Conservation (phyloP, 2,329 filamentous ascomycete species). For the Fusarium sp. region DNA sequence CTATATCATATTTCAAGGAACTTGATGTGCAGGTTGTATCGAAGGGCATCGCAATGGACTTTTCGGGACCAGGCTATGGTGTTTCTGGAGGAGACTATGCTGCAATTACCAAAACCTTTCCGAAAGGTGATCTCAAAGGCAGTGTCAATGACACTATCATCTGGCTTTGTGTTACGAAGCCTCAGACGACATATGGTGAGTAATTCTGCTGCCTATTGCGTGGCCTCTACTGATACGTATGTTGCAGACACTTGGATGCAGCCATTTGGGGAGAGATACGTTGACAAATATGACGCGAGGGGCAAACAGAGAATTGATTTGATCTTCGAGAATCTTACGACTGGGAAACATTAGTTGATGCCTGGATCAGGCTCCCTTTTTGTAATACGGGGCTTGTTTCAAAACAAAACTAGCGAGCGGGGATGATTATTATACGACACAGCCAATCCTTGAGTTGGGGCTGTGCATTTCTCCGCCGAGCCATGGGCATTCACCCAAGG, state of each 20-base stretch:
- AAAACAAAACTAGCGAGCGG: background rate
- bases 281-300: background rate
- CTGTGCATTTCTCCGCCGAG: background rate
- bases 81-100: background rate
- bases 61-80: background rate
- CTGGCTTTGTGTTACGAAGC: conserved; percentile 13
- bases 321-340: background rate
- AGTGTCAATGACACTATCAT: conserved; percentile 11
- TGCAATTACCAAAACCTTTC: background rate
- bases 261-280: conserved; percentile 17
- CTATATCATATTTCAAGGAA: conserved; percentile 14
- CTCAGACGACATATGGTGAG: conserved; percentile 7
- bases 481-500: background rate
- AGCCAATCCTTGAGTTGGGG: background rate
- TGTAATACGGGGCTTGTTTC: background rate
- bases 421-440: background rate
- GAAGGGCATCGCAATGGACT: conserved; percentile 9
- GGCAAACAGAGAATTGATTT: conserved; percentile 10
- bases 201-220: background rate
- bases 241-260: conserved; percentile 12
- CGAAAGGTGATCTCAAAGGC: background rate
- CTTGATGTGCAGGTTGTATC: conserved; percentile 1
- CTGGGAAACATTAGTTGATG: background rate
- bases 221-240: background rate
- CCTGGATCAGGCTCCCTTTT: background rate